Conservation (phyloP, 495 filamentous ascomycete species). For the Trichocladium antarcticum region DNA sequence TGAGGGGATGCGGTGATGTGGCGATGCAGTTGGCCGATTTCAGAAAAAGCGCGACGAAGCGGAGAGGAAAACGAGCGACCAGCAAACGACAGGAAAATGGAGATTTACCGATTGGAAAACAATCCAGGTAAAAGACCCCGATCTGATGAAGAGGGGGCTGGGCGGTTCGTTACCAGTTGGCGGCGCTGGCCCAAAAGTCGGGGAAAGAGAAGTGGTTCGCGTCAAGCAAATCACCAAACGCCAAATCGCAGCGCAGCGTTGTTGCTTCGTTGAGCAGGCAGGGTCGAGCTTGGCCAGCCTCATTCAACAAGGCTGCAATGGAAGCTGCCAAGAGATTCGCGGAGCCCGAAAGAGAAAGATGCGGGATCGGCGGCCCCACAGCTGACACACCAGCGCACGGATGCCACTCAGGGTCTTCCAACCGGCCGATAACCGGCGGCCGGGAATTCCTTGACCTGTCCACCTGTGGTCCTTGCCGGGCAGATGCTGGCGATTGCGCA, state of each 20-base stretch:
- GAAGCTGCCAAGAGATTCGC: slow-evolving; percentile 16
- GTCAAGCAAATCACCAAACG: slow-evolving; percentile 16
- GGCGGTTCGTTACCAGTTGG: background rate
- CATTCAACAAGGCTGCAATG: slow-evolving; percentile 16
- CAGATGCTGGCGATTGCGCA: slow-evolving; percentile 20
- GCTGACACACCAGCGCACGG: background rate
- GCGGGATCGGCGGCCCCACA: slow-evolving; percentile 1
- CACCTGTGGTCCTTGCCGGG: background rate
- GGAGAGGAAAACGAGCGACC: slow-evolving; percentile 2
- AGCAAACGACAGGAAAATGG: background rate
- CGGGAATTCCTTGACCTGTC: background rate
- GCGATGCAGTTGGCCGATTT: background rate
- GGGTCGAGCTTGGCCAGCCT: slow-evolving; percentile 6
- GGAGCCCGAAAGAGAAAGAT: background rate
- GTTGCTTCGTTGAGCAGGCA: background rate
- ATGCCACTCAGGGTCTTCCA: slow-evolving; percentile 2
- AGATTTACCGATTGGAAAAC: slow-evolving; percentile 13
- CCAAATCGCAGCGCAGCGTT: background rate
- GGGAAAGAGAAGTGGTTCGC: slow-evolving; percentile 7
- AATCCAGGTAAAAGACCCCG: background rate
- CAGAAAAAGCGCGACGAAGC: background rate
- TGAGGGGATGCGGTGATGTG: slow-evolving; percentile 4
- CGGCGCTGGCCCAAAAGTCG: background rate
- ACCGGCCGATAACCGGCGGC: slow-evolving; percentile 22
- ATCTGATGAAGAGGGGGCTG: slow-evolving; percentile 1